Evolutionary conservation across 176 grass and related monocot species (phyloP).

Genomic region (sorghum (Sorghum bicolor)): Sorghum_bicolor_NCBIv3 NC_012871.2:65822001-65822500

Average conservation of each 20-base stretch:
- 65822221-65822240: not conserved
- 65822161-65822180: not conserved
- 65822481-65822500: conserved; percentile 16
- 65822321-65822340: conserved; percentile 10
- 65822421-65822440: conserved; percentile 21
- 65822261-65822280: not conserved
- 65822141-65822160: not conserved
- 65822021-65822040: not conserved
- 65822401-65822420: conserved; percentile 5
- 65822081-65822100: not conserved
- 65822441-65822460: conserved; percentile 16
- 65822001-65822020: not conserved
- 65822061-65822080: not conserved
- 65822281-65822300: not conserved
- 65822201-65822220: not conserved
- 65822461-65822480: not conserved
- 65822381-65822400: not conserved
- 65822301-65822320: conserved; percentile 2
- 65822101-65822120: not conserved
- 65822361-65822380: conserved; percentile 4
- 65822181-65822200: not conserved
- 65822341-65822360: conserved; percentile 11
- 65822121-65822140: not conserved
- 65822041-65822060: not conserved
- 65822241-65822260: not conserved